Percentiles rank a stretch among this genome's conserved stretches.
Conservation (phyloP, 345 rosid species). For the Trapa bicornis region DNA sequence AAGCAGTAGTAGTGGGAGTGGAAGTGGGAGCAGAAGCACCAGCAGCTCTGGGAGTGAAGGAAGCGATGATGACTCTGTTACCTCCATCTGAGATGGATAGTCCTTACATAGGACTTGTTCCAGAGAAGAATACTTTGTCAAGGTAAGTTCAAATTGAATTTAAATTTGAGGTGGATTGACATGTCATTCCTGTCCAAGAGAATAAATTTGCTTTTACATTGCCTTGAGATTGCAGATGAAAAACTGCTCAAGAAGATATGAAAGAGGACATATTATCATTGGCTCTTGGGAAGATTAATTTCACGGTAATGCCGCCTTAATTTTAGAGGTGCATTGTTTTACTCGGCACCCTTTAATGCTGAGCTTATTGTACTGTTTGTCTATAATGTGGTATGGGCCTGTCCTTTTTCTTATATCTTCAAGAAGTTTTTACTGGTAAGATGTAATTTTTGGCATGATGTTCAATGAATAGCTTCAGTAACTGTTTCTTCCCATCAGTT, state of each 20-base stretch:
- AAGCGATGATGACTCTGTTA: constrained; percentile 58
- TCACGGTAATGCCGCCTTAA: not conserved
- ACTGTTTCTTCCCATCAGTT: not conserved
- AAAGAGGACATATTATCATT: not conserved
- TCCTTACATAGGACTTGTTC: not conserved
- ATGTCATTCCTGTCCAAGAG: not conserved
- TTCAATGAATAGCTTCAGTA: not conserved
- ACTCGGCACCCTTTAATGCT: not conserved
- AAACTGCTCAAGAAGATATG: not conserved
- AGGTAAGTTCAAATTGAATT: not conserved
- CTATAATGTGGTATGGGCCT: not conserved
- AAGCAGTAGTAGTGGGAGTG: constrained; percentile 64
- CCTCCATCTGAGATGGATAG: constrained; percentile 32
- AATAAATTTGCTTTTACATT: not conserved
- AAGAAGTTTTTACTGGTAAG: not conserved
- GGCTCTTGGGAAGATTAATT: not conserved
- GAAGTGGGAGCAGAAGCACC: constrained; percentile 52
- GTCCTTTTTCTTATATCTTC: not conserved
- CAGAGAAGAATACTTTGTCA: not conserved
- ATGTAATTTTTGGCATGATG: not conserved
- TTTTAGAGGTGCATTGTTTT: not conserved
- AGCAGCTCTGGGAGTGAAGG: constrained; percentile 56
- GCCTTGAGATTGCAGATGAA: not conserved
- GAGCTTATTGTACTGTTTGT: not conserved
- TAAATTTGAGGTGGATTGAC: not conserved